Percentiles rank a stretch among this genome's conserved stretches.
These are phyloP conservation scores for Botrytis fragariae DNA, from an alignment of 2,329 filamentous ascomycete genomes.

Conservation along the genomic window DNA sequence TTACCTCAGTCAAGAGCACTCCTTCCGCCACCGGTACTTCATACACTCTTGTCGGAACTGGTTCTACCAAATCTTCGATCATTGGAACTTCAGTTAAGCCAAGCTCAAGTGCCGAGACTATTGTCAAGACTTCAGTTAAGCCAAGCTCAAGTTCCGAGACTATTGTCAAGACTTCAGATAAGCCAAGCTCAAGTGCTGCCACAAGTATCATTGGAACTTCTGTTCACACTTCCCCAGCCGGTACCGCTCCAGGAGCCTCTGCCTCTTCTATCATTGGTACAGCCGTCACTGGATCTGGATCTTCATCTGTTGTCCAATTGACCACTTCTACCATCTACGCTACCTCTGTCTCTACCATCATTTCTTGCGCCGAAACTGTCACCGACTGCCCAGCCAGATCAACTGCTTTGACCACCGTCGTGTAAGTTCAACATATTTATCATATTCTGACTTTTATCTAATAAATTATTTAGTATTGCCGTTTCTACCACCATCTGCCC, in stretches of 20 bases:
- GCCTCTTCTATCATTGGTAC: slow-evolving; percentile 10
- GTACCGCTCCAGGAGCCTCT: neutral
- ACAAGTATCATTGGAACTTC: neutral
- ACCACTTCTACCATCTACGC: slow-evolving; percentile 50
- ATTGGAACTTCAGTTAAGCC: slow-evolving; percentile 1
- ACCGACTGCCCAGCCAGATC: slow-evolving; percentile 50
- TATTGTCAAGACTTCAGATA: neutral
- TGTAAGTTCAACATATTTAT: slow-evolving; percentile 18
- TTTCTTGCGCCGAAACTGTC: slow-evolving; percentile 47
- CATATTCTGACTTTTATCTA: neutral
- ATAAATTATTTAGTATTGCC: slow-evolving; percentile 33
- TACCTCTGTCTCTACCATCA: slow-evolving; percentile 51
- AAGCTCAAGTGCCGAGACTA: slow-evolving; percentile 7
- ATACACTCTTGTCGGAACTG: slow-evolving; percentile 14
- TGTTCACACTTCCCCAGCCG: neutral
- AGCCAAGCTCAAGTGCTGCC: neutral
- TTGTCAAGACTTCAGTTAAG: neutral
- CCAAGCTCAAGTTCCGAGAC: slow-evolving; percentile 1
- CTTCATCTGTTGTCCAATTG: slow-evolving; percentile 6
- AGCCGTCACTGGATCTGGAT: neutral
- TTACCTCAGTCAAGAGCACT: neutral
- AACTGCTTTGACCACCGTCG: slow-evolving; percentile 42
- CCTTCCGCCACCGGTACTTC: slow-evolving; percentile 2
- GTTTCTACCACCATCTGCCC: slow-evolving; percentile 45
- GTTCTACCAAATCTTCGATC: neutral